Evolutionary conservation across 129 eudicot genomes (phyloP), one percentile per base, ranked within the genome.

Genomic region (Ambrosia artemisiifolia): DNA sequence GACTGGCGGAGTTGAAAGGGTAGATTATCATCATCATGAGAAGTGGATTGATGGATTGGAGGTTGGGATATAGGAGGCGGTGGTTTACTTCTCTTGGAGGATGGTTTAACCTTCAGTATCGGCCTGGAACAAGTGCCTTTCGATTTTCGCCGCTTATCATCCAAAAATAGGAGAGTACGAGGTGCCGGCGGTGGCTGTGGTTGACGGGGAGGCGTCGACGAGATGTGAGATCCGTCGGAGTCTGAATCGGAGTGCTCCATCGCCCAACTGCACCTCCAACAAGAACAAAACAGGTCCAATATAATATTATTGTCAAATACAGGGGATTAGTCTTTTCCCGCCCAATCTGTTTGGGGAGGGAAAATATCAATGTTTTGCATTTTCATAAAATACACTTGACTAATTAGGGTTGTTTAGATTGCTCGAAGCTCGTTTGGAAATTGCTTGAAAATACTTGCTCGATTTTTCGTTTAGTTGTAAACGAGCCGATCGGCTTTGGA

Each of bases 141-240:
- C 40, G 85, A 79, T 57, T 76, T 55, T 78, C 63, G 43, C 51
- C 67, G 77, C 47, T 30, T 77, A 46, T 64, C 73, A 32, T 42
- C 16, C 16, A 82, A 67, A 30, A 77, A 18, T 13, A 79, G 51
- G 13, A 78, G 70, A 66, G 62, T 43, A 70, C 50, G 70, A 40
- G 7, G 74, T 44, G 77, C 47, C 42, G 69, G 54, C 4, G 79
- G 14, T n/a, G 30, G 47, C 3, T 70, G 72, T 3, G 72, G 75
- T 2, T 67, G 47, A 35, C 84, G 75, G 4, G 96, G 96, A 0
- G 98, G 98, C 7, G 98, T 87, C 35, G 96, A 82, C 7, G 98
- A 93, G 67, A 90, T 78, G 86, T 93, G 85, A 77, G 98, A 93
- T 60, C 86, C 88, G 63, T 56, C 96, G 79, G 98, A 88, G 19